Conservation (phyloP, 2,329 filamentous ascomycete genomes). For the Davidsoniella australis region DNA sequence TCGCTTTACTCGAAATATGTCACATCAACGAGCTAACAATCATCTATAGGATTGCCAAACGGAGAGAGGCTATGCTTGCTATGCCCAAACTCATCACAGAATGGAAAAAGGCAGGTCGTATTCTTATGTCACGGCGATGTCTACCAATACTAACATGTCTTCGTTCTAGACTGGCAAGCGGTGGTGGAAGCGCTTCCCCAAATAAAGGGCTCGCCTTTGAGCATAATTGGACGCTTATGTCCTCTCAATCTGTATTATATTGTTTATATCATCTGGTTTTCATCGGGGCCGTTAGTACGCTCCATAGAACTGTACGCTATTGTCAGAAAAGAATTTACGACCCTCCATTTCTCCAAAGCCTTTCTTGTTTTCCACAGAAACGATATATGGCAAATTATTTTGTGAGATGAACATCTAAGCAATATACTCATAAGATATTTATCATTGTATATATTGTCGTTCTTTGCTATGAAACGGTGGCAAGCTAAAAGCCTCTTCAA, state of each 20-base stretch:
- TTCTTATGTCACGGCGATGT: background rate
- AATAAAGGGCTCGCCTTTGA: constrained; percentile 22
- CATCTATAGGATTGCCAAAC: constrained; percentile 56
- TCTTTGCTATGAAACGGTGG: too few species aligned
- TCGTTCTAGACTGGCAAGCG: constrained; percentile 9
- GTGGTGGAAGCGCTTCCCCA: constrained; percentile 26
- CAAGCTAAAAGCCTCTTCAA: too few species aligned
- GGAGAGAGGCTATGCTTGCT: constrained; percentile 78
- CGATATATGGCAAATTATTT: too few species aligned
- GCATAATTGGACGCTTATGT: background rate
- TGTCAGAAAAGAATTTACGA: constrained; percentile 9
- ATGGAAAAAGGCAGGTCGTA: constrained; percentile 67
- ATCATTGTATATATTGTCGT: too few species aligned
- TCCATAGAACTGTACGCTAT: constrained; percentile 11
- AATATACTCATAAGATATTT: too few species aligned
- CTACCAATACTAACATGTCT: constrained; percentile 4
- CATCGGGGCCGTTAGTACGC: constrained; percentile 6
- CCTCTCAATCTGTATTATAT: constrained; percentile 11
- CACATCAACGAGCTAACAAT: background rate
- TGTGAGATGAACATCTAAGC: too few species aligned
- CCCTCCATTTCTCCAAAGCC: background rate
- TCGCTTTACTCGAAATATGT: background rate
- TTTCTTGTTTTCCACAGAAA: background rate
- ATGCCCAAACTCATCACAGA: constrained; percentile 85
- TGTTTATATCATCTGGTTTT: constrained; percentile 7